phyloP scores from a whole-genome alignment of 164 flowering plant species.

The Santalum album region DNA sequence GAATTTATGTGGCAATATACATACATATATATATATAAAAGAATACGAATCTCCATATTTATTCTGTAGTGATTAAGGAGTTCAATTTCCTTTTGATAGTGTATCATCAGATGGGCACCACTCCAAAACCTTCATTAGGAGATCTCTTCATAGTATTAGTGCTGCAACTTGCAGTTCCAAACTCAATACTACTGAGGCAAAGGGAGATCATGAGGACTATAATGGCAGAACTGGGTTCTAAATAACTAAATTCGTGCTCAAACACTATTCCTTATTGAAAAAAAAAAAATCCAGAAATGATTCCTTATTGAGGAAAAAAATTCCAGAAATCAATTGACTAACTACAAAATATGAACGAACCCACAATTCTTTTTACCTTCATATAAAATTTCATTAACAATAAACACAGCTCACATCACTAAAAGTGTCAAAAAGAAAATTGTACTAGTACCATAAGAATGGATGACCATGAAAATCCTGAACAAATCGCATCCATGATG shows the following conservation, averaged over 20 bases:
- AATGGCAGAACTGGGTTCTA: neutral
- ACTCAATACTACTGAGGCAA: neutral
- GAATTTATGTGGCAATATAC: too few species aligned
- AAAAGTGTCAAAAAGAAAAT: neutral
- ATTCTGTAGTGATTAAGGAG: too few species aligned
- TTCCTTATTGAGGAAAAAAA: too few species aligned
- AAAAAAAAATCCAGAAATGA: neutral
- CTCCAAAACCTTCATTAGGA: too few species aligned
- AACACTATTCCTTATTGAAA: neutral
- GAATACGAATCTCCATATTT: too few species aligned
- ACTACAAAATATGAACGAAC: too few species aligned
- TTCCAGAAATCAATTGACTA: too few species aligned
- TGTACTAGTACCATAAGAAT: constrained; percentile 49
- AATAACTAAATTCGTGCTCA: too few species aligned
- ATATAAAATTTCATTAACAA: constrained; percentile 1
- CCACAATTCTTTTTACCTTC: too few species aligned
- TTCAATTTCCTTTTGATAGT: too few species aligned
- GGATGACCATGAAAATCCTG: constrained; percentile 72
- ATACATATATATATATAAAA: too few species aligned
- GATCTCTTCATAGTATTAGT: neutral
- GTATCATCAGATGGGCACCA: too few species aligned
- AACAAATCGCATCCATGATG: constrained; percentile 85
- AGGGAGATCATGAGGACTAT: neutral
- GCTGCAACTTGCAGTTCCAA: neutral
- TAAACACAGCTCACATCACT: constrained; percentile 3